A percentile compares a stretch with the other conserved stretches of the same genome.
These are phyloP conservation scores for Penicillium egyptiacum DNA, from an alignment of 495 filamentous ascomycete species.

Conservation along the genomic window DNA sequence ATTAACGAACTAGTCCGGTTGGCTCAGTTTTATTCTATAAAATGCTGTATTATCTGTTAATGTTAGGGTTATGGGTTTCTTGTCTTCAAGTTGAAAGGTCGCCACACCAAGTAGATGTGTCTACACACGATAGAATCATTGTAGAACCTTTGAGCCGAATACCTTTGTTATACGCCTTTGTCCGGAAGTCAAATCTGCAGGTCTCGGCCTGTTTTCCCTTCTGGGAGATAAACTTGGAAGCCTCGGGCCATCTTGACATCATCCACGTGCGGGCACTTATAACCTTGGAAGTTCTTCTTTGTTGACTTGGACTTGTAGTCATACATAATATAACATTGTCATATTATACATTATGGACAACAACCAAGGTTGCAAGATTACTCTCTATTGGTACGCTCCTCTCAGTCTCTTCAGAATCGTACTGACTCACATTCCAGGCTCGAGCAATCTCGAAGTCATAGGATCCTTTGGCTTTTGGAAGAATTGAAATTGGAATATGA, in stretches of 20 bases:
- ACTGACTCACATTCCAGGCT: constrained; percentile 28
- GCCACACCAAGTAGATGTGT: no score
- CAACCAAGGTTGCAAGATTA: constrained; percentile 60
- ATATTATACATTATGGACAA: constrained; percentile 28
- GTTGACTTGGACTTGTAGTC: not conserved
- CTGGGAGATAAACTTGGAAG: constrained; percentile 7
- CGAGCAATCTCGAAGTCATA: constrained; percentile 64
- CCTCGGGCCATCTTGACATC: constrained; percentile 30
- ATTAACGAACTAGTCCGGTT: no score
- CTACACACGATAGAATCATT: no score
- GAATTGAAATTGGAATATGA: constrained; percentile 78
- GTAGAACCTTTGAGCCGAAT: no score
- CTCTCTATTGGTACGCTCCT: constrained; percentile 66
- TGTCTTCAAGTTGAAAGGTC: no score
- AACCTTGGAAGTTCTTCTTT: not conserved
- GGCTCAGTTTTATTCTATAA: no score
- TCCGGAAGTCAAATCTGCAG: constrained; percentile 13
- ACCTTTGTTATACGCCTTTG: no score
- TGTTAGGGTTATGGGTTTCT: no score
- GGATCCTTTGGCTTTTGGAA: constrained; percentile 87
- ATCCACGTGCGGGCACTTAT: constrained; percentile 7
- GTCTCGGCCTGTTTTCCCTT: constrained; percentile 22
- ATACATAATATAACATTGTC: not conserved
- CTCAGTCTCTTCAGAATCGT: not conserved
- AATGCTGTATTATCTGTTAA: no score